Conservation (phyloP, 2,329 filamentous ascomycete genomes). For the Hypoxylon sp. region DNA sequence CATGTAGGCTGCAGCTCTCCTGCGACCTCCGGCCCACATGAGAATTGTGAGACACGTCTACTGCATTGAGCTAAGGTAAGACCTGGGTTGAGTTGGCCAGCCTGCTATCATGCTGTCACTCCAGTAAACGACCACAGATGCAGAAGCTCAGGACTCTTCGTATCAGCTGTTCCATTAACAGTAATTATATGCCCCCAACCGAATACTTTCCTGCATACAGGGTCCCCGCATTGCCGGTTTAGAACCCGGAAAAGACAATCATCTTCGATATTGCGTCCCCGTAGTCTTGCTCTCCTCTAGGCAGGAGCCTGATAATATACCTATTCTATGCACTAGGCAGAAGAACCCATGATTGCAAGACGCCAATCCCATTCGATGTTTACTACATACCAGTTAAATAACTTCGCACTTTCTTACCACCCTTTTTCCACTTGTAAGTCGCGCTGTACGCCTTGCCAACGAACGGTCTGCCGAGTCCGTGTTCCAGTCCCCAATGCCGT, state of each 20-base stretch:
- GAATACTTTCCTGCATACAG: conserved; percentile 28
- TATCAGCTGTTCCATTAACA: conserved; percentile 39
- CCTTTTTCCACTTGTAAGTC: conserved; percentile 44
- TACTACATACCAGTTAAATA: conserved; percentile 31
- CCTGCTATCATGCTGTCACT: conserved; percentile 20
- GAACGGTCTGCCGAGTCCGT: conserved; percentile 29
- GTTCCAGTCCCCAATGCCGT: conserved; percentile 20
- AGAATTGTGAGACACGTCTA: conserved; percentile 42
- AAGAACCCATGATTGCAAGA: conserved; percentile 38
- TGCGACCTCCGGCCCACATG: conserved; percentile 40
- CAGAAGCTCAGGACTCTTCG: conserved; percentile 27
- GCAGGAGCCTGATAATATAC: conserved; percentile 29
- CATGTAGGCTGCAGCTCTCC: conserved; percentile 35
- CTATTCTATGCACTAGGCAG: conserved; percentile 17
- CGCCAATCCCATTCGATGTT: conserved; percentile 38
- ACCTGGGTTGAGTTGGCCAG: conserved; percentile 37
- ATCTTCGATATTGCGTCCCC: conserved; percentile 21
- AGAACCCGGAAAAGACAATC: conserved; percentile 33
- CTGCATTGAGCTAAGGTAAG: conserved; percentile 42
- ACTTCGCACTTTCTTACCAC: conserved; percentile 45
- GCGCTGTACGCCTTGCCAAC: conserved; percentile 37
- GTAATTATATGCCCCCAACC: conserved; percentile 28
- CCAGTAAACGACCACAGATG: conserved; percentile 15
- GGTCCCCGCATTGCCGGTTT: conserved; percentile 41
- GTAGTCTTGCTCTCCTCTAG: conserved; percentile 24